phyloP scores from a whole-genome alignment of 1,284 basidiomycete genomes.

The Heterobasidion annosum region DNA sequence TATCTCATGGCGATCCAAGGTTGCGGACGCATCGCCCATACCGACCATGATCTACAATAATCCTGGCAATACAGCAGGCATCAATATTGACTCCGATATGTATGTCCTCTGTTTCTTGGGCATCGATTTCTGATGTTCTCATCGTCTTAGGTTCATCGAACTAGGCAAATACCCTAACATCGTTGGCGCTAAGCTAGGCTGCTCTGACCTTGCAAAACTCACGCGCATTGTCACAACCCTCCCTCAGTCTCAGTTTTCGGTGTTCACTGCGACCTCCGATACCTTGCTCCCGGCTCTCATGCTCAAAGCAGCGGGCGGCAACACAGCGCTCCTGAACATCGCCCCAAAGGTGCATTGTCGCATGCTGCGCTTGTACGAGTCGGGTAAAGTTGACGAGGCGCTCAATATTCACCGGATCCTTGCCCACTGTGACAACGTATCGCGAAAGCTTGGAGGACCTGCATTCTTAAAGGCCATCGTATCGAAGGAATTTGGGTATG shows the following conservation, averaged over 20 bases:
- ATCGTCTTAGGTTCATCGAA: slow-evolving; percentile 32
- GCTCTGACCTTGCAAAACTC: slow-evolving; percentile 79
- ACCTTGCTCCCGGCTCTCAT: slow-evolving; percentile 61
- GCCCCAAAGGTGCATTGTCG: slow-evolving; percentile 46
- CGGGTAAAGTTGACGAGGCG: neutral
- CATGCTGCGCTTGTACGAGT: neutral
- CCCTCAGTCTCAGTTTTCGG: slow-evolving; percentile 43
- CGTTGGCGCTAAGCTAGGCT: slow-evolving; percentile 84
- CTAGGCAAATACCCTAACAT: slow-evolving; percentile 81
- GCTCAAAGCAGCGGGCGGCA: slow-evolving; percentile 60
- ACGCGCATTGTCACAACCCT: slow-evolving; percentile 60
- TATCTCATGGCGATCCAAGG: slow-evolving; percentile 28
- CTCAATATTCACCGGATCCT: no score
- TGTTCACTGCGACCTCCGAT: slow-evolving; percentile 58
- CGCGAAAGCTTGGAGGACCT: no score
- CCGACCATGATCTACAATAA: slow-evolving; percentile 92
- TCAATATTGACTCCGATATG: slow-evolving; percentile 82
- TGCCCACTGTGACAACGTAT: no score
- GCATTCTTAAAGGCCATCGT: no score
- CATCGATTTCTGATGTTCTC: no score
- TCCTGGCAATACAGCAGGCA: slow-evolving; percentile 72
- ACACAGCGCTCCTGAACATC: slow-evolving; percentile 72
- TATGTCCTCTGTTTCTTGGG: no score
- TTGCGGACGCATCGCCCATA: slow-evolving; percentile 75
- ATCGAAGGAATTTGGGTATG: no score